Evolutionary conservation across 495 filamentous ascomycete species (phyloP), one percentile per base, ranked within the genome.

Genomic region (Collariella sp.): DNA sequence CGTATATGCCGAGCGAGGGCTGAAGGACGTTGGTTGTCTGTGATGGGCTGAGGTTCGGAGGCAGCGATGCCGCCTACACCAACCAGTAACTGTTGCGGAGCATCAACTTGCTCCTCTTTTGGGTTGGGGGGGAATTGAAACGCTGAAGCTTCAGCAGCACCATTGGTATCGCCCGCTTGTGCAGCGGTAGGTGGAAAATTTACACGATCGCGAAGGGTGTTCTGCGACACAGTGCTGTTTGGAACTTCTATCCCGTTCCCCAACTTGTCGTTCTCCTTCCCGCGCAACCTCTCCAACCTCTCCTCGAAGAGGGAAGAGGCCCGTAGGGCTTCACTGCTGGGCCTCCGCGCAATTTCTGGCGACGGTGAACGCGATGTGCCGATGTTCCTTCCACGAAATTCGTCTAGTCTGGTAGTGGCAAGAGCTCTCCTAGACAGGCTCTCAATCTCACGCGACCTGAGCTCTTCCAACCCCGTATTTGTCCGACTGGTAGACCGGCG

Each of bases 391-490:
- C 84, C 77, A 35, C 75, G 63, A 43, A 85, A 77, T 63, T 81
- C 75, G 47, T 79, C 81, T 2, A 85, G 66, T 55, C 76, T 67
- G 53, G 71, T 79, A 10, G 77, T 79, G 26, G 83, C 77, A 20
- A 85, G 69, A n/a, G 76, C 77, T 62, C 77, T 75, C 49, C 70
- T 79, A 53, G 76, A 79, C 33, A 83, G 55, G 7, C 65, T 79
- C 55, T 83, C 78, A 35, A 81, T 81, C 60, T 87, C 85, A 23
- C 76, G 72, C 31, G 72, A 70, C 12, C 76, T 72, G 16, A 83
- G 70, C 35, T 80, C 75, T 50, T 86, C 83, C 40, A 83, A 62
- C 22, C 67, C 70, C 13, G 65, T 64, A 36, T 62, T 70, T 13
- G 61, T 52, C 35, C 62, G 66, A 26, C 46, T 66, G n/a, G 47